Percentiles rank a stretch among this genome's conserved stretches.
Conservation (phyloP, 257 asterid genomes). For the Nyctanthes arbortristis region DNA sequence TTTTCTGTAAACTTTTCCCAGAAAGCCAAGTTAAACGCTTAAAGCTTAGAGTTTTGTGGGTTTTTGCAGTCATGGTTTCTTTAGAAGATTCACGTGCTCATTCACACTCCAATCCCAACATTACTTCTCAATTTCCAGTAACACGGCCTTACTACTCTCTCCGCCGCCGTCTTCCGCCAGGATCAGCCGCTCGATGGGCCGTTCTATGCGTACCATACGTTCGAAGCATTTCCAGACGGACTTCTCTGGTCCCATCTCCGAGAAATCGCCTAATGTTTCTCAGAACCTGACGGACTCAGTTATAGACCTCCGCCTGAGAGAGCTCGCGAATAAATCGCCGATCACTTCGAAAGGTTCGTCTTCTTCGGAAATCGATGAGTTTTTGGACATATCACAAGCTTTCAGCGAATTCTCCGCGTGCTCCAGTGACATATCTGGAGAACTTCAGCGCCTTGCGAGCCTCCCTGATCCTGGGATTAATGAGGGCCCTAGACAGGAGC, state of each 20-base stretch:
- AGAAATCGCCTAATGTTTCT: constrained; percentile 33
- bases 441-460: constrained; percentile 77
- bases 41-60: not conserved
- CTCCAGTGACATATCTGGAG: constrained; percentile 92
- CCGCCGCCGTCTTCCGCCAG: constrained; percentile 64
- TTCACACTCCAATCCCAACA: constrained; percentile 51
- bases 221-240: constrained; percentile 56
- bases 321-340: constrained; percentile 54
- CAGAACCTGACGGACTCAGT: constrained; percentile 72
- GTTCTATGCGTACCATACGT: constrained; percentile 63
- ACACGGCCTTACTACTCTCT: constrained; percentile 52
- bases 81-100: constrained; percentile 49
- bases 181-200: constrained; percentile 59
- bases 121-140: constrained; percentile 33
- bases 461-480: constrained; percentile 55
- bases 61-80: constrained; percentile 45
- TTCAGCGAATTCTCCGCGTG: constrained; percentile 83
- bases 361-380: constrained; percentile 38
- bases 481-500: constrained; percentile 17
- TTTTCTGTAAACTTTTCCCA: not conserved
- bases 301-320: constrained; percentile 69
- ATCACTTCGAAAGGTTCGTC: constrained; percentile 31
- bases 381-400: constrained; percentile 60
- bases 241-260: constrained; percentile 29
- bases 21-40: not conserved